Base-by-base conservation (phyloP, 306 rosid genomes). In the Parietaria judaica region DNA sequence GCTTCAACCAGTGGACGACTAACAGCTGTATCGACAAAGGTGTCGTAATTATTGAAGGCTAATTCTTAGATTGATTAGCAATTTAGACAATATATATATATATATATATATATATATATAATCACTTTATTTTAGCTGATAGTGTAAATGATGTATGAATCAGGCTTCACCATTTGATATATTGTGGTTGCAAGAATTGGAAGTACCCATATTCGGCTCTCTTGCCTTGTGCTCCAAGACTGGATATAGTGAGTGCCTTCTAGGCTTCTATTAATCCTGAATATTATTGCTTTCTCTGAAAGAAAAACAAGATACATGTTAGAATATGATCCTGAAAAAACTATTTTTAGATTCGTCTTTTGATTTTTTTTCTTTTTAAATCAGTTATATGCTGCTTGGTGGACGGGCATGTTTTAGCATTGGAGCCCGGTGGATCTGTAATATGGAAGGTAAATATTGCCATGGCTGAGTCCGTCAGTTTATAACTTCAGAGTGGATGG, bases 301-400 rank as follows among this genome's bases (percentile, higher is more conserved):
- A 54, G 16, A 16, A 31, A 7, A 16, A 16, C n/a, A 14, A 16
- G 5, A 16, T 34, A 17, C n/a, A 50, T 5, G 7, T 57, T 57
- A 6, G 13, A 7, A 15, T 5, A 15, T 53, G 9, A 23, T 23
- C 31, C 31, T 23, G 2, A 23, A 23, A 23, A 23, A 23, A 23
- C 31, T 23, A 23, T 23, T 23, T 23, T 23, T 53, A 17, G 12
- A 55, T 7, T 55, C 35, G 60, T 54, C 36, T 14, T 13, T 3
- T 38, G 14, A 6, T 60, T 60, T 7, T 1, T 34, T 11, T 53
- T 17, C 12, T 15, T 50, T 2, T 23, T 14, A 55, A 65, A 73
- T 66, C 76, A 90, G 95, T 90, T 72, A 81, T 87, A 72, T 90
- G 94, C 71, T 85, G 95, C 75, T 75, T 81, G 81, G 97, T 90